These are phyloP conservation scores for Adansonia grandidieri DNA, from an alignment of 441 rosid species.

Conservation along the genomic window DNA sequence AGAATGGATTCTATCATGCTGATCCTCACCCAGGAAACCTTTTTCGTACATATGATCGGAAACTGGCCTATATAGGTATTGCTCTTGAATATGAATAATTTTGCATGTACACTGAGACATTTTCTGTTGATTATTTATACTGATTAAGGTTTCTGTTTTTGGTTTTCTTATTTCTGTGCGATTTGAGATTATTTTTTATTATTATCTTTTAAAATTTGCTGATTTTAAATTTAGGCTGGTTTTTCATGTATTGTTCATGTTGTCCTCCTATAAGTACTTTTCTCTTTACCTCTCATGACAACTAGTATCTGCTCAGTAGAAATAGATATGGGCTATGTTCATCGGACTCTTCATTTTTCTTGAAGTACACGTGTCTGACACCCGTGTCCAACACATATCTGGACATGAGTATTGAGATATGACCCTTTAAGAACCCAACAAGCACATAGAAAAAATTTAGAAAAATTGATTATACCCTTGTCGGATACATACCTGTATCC, in stretches of 20 bases:
- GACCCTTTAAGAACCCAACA: no score
- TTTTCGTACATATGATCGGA: constrained; percentile 85
- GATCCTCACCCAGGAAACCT: constrained; percentile 99
- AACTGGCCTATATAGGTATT: constrained; percentile 89
- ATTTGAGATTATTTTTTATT: not conserved
- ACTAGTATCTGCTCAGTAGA: not conserved
- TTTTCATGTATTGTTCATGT: not conserved
- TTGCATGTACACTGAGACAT: not conserved
- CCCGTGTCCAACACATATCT: no score
- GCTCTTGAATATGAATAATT: constrained; percentile 18
- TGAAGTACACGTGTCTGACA: no score
- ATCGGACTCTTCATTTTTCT: no score
- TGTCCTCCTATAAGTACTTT: not conserved
- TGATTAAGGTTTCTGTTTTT: constrained; percentile 24
- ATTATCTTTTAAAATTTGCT: not conserved
- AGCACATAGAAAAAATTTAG: no score
- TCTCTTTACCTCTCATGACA: not conserved
- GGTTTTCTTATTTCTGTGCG: not conserved
- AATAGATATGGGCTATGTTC: not conserved
- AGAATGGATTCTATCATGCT: constrained; percentile 96
- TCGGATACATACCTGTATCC: no score
- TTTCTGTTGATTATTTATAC: not conserved
- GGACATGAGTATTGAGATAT: no score
- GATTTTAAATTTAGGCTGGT: not conserved
- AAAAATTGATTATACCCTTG: no score